phyloP scores from a whole-genome alignment of 2,329 filamentous ascomycete genomes.

The Rhynchosporium graminicola region DNA sequence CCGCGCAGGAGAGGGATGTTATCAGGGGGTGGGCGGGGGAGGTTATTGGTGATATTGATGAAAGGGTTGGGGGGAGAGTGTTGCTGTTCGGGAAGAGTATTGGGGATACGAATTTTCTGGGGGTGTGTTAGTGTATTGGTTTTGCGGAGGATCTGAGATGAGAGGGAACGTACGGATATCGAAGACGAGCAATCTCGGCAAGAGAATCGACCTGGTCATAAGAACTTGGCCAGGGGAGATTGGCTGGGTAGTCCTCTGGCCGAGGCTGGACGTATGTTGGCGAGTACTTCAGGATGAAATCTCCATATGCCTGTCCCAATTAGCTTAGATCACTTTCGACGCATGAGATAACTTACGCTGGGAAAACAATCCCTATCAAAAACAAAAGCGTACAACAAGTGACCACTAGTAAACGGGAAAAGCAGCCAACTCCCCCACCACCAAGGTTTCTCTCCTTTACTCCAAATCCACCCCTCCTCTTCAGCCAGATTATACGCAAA shows the following conservation, averaged over 20 bases:
- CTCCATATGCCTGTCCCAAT: constrained; percentile 49
- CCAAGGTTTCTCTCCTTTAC: constrained; percentile 61
- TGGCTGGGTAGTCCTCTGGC: constrained; percentile 66
- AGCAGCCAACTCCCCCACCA: constrained; percentile 86
- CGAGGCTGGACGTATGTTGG: constrained; percentile 75
- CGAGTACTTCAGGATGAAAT: constrained; percentile 70
- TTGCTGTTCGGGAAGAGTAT: constrained; percentile 78
- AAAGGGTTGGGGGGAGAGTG: constrained; percentile 66
- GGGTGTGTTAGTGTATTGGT: constrained; percentile 29
- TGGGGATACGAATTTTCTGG: constrained; percentile 75
- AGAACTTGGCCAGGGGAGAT: constrained; percentile 71
- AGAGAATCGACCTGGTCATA: constrained; percentile 80
- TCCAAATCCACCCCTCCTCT: constrained; percentile 67
- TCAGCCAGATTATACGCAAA: constrained; percentile 84
- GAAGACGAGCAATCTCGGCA: constrained; percentile 75
- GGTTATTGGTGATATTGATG: constrained; percentile 73
- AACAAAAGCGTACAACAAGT: constrained; percentile 73
- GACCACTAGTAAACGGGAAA: constrained; percentile 74
- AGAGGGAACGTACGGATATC: constrained; percentile 70
- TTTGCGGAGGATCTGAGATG: constrained; percentile 1
- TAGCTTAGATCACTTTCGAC: constrained; percentile 10
- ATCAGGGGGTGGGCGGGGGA: constrained; percentile 86
- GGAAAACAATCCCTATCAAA: constrained; percentile 78
- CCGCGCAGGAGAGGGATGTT: constrained; percentile 80
- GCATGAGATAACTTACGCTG: constrained; percentile 46